Evolutionary conservation across 768 basidiomycete species (phyloP).

Genomic region (Podaxis pistillaris): DNA sequence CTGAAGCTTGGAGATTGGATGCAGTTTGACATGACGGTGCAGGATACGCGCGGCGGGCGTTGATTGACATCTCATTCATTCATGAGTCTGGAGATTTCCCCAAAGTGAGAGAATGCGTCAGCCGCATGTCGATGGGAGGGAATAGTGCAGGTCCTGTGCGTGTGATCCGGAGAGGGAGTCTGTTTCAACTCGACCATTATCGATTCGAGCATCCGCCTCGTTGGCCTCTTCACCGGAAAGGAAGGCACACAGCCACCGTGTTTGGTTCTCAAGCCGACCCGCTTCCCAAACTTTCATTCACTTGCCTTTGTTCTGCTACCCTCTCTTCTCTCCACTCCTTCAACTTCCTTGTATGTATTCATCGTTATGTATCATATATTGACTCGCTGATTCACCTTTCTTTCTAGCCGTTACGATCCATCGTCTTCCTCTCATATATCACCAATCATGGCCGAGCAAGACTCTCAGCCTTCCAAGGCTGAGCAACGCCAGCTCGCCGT

Average conservation of each 20-base stretch:
- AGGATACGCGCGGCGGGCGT: neutral
- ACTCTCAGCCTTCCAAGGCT: constrained; percentile 46
- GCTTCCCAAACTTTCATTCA: constrained; percentile 10
- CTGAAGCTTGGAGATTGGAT: neutral
- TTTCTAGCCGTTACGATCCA: neutral
- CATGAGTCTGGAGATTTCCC: neutral
- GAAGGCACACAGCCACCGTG: constrained; percentile 13
- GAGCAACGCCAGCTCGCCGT: constrained; percentile 88
- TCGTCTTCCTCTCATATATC: neutral
- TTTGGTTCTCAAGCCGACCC: constrained; percentile 12
- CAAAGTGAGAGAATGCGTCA: neutral
- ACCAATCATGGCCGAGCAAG: constrained; percentile 41
- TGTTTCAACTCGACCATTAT: constrained; percentile 4
- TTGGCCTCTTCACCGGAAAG: neutral
- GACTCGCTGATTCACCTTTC: neutral
- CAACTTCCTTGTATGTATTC: neutral
- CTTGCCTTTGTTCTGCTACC: constrained; percentile 5
- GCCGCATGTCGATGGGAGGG: constrained; percentile 3
- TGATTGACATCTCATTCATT: constrained; percentile 9
- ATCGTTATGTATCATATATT: neutral
- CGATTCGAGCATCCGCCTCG: constrained; percentile 9
- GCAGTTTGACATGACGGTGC: constrained; percentile 8
- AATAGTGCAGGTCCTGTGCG: neutral
- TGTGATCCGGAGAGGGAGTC: neutral
- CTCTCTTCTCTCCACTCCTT: neutral